Percentiles rank a stretch among this genome's conserved stretches.
Evolutionary conservation across 169 alveolate species (phyloP).

Genomic region (Babesia divergens): DNA sequence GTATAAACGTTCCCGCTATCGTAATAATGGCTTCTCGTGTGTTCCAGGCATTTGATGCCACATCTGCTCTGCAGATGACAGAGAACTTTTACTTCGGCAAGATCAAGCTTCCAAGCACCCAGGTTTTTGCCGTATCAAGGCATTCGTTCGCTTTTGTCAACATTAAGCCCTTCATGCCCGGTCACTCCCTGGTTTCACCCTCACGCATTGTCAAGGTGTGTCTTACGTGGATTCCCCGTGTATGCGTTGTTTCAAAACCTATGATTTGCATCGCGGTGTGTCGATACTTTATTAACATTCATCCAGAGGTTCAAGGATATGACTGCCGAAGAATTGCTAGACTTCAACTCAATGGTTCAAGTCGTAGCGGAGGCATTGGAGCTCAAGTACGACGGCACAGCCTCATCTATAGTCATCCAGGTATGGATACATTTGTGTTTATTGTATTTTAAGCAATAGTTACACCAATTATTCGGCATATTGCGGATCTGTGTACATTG

Average conservation of each 20-base stretch:
- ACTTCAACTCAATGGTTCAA: conserved; percentile 50
- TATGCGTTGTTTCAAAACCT: background rate
- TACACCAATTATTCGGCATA: background rate
- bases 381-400: conserved; percentile 36
- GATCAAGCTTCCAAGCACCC: conserved; percentile 56
- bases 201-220: conserved; percentile 59
- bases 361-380: conserved; percentile 57
- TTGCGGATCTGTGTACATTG: too few species aligned
- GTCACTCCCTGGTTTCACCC: conserved; percentile 74
- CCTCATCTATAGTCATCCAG: conserved; percentile 50
- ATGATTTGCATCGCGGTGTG: too few species aligned
- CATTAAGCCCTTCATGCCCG: conserved; percentile 74
- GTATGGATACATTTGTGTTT: conserved; percentile 1
- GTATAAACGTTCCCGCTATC: too few species aligned
- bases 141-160: conserved; percentile 69
- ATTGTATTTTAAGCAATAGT: background rate
- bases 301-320: conserved; percentile 54
- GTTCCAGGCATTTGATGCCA: background rate
- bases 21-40: conserved; percentile 30
- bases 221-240: background rate
- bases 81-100: conserved; percentile 64
- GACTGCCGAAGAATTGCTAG: conserved; percentile 50
- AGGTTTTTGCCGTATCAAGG: conserved; percentile 65
- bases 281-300: background rate
- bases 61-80: background rate